These are phyloP conservation scores for Puccinia coronata DNA, from an alignment of 1,284 basidiomycete species.

Conservation along the genomic window DNA sequence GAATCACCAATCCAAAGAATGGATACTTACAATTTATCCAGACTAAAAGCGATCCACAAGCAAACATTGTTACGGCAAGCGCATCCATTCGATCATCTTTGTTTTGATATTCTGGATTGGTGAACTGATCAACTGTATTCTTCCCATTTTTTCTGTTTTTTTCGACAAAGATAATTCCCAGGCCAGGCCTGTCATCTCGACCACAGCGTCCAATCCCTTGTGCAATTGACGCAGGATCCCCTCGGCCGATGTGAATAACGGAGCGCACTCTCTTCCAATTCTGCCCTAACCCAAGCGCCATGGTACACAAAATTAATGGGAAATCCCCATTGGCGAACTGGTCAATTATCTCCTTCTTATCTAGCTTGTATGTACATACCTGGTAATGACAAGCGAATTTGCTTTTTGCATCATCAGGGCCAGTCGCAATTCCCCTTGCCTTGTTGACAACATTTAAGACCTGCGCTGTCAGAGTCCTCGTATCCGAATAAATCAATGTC, in stretches of 20 bases:
- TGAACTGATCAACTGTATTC: too few relatives aligned
- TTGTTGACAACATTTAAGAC: not conserved
- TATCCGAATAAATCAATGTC: not conserved
- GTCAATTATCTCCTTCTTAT: not conserved
- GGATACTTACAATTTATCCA: not conserved
- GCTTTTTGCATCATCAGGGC: not conserved
- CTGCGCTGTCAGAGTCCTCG: not conserved
- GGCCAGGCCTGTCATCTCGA: not conserved
- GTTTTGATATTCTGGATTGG: not conserved
- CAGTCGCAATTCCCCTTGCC: not conserved
- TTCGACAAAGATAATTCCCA: slow-evolving; percentile 4
- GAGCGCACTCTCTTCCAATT: not conserved
- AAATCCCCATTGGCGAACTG: not conserved
- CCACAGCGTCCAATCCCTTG: slow-evolving; percentile 2
- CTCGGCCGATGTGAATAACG: not conserved
- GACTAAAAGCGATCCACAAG: not conserved
- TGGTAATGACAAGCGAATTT: not conserved
- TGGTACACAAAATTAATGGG: not conserved
- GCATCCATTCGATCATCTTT: not conserved
- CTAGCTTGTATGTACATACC: not conserved
- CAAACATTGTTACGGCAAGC: too few relatives aligned
- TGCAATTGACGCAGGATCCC: not conserved
- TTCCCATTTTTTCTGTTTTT: too few relatives aligned
- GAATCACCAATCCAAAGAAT: not conserved
- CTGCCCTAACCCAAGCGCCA: too few relatives aligned